A percentile compares a stretch with the other conserved stretches of the same genome.
Conservation (phyloP, 805 yeast genomes). For the Candida multigemmis region DNA sequence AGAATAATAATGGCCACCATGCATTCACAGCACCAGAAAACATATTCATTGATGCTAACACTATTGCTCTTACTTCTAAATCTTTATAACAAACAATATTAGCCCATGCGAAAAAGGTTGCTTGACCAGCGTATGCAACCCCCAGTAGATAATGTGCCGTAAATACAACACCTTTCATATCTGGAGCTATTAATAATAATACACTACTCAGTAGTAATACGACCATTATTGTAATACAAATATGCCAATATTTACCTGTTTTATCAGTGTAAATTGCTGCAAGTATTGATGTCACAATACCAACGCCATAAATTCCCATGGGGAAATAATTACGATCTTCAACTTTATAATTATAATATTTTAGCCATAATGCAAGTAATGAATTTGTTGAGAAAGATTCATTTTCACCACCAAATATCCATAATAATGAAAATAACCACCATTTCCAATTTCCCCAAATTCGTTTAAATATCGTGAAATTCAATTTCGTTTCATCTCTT, state of each 20-base stretch:
- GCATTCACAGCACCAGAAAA: slow-evolving; percentile 55
- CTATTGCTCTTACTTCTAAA: slow-evolving; percentile 54
- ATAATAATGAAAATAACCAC: slow-evolving; percentile 25
- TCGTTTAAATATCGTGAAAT: slow-evolving; percentile 30
- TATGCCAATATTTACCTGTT: slow-evolving; percentile 32
- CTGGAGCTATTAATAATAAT: slow-evolving; percentile 35
- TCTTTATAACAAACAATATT: slow-evolving; percentile 51
- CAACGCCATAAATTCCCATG: slow-evolving; percentile 29
- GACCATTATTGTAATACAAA: slow-evolving; percentile 35
- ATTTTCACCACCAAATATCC: slow-evolving; percentile 29
- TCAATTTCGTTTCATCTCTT: slow-evolving; percentile 17
- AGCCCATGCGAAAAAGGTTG: slow-evolving; percentile 57
- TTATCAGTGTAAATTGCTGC: slow-evolving; percentile 20
- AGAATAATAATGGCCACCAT: slow-evolving; percentile 54
- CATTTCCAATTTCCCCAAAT: slow-evolving; percentile 30
- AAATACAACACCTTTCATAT: slow-evolving; percentile 28
- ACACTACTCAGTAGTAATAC: slow-evolving; percentile 38
- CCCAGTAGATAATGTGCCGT: slow-evolving; percentile 51
- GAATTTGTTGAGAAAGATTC: slow-evolving; percentile 25
- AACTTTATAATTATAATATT: slow-evolving; percentile 17
- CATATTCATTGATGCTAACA: slow-evolving; percentile 60
- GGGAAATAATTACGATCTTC: slow-evolving; percentile 25
- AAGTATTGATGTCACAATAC: slow-evolving; percentile 17
- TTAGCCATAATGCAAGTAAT: slow-evolving; percentile 23
- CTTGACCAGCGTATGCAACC: slow-evolving; percentile 48